Evolutionary conservation across 441 rosid species (phyloP), one percentile per base, ranked within the genome.

Genomic region (Populus hybrid): DNA sequence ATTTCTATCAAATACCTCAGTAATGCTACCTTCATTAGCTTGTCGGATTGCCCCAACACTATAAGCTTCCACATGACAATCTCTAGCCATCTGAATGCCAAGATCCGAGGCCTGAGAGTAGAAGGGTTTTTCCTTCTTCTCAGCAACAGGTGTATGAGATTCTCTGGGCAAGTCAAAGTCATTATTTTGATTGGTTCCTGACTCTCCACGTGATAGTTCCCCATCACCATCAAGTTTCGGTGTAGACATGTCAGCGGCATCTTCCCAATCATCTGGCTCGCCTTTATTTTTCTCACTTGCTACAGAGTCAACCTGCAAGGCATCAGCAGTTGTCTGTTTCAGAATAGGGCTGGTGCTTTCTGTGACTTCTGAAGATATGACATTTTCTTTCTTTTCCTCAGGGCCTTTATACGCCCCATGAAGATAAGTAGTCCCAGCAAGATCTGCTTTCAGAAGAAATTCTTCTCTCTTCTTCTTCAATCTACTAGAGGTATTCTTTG

Each of bases 231-330:
- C 94, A 82, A 94, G 77, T 75, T 92, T 91, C 75, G 95, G 89
- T 18, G 93, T 86, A n/a, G 98, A 94, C 70, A 92, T 84, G 75
- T 94, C 99, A 8, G 93, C 98, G 69, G 91, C 98, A 89, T 93
- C 97, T 85, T 97, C 98, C 98, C 98, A 97, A 85, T 97, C 95
- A 84, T 93, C 98, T 18, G 87, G 97, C 83, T 96, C 98, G 70
- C 83, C 78, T 81, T 93, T 94, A 78, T 79, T 81, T 67, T 81
- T 84, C 71, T 86, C 87, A 35, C 81, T 81, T n/a, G 78, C 78
- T 26, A 64, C 78, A 70, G 85, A 79, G 74, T 80, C 86, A 69
- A 73, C 82, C 76, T 69, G 82, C 67, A 54, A 77, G 64, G 76
- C 77, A 77, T 83, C 88, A 73, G 75, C 77, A 74, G 82, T 77